Percentiles rank a stretch among this genome's conserved stretches.
Evolutionary conservation across 768 basidiomycete genomes (phyloP).

Genomic region (Leucocoprinus sp.): DNA sequence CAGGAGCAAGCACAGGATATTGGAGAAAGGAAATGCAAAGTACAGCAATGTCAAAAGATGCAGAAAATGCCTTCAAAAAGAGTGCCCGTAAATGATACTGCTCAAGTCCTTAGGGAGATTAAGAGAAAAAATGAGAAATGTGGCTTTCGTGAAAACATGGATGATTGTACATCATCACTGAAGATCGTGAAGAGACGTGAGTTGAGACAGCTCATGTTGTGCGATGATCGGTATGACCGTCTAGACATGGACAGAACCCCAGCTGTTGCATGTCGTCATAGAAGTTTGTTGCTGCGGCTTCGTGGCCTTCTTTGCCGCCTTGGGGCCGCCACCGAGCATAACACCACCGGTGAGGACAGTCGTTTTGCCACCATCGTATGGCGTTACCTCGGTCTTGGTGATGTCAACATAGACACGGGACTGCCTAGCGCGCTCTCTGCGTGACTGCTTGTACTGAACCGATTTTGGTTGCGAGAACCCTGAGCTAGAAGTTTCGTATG

Average conservation of each 20-base stretch:
- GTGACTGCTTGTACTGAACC: constrained; percentile 42
- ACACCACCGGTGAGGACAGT: constrained; percentile 83
- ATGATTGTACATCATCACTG: constrained; percentile 6
- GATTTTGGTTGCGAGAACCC: constrained; percentile 30
- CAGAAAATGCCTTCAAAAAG: constrained; percentile 9
- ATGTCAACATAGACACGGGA: constrained; percentile 67
- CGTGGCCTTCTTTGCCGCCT: constrained; percentile 17
- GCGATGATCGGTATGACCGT: constrained; percentile 12
- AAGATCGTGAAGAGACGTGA: constrained; percentile 12
- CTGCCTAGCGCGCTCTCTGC: constrained; percentile 62
- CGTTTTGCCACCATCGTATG: constrained; percentile 84
- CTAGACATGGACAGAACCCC: constrained; percentile 50
- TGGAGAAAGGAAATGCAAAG: constrained; percentile 4
- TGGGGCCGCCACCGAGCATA: constrained; percentile 61
- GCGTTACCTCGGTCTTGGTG: constrained; percentile 71
- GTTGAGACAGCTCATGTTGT: constrained; percentile 16
- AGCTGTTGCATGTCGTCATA: constrained; percentile 33
- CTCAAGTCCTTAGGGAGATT: constrained; percentile 12
- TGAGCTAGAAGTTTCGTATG: constrained; percentile 44
- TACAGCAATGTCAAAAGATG: constrained; percentile 11
- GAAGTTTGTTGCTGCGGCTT: constrained; percentile 21
- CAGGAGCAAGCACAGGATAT: constrained; percentile 4
- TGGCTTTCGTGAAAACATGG: constrained; percentile 17
- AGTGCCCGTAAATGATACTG: constrained; percentile 9
- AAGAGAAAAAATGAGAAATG: constrained; percentile 16